These are phyloP conservation scores for Globisporangium ultimum DNA, from an alignment of 352 stramenopile species.

Conservation along the genomic window DNA sequence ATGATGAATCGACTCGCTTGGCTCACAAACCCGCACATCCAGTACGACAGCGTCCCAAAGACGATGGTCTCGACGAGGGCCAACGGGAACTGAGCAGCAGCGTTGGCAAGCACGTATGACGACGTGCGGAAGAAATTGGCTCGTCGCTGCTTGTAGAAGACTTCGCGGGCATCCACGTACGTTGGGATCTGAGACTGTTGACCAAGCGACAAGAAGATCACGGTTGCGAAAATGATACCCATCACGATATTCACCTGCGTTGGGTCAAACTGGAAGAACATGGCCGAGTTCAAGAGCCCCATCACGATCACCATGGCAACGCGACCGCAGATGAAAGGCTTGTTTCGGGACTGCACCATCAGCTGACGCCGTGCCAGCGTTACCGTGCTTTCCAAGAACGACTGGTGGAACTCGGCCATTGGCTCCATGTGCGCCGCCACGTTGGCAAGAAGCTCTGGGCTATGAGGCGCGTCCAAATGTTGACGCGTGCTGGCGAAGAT, in stretches of 20 bases:
- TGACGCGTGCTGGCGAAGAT: conserved; percentile 26
- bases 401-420: conserved; percentile 41
- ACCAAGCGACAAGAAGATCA: conserved; percentile 81
- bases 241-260: conserved; percentile 53
- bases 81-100: conserved; percentile 50
- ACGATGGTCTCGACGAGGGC: conserved; percentile 64
- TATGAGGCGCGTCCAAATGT: conserved; percentile 59
- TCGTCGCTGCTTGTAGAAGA: conserved; percentile 89
- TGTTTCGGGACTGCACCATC: conserved; percentile 56
- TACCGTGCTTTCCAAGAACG: conserved; percentile 33
- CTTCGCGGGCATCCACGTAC: conserved; percentile 58
- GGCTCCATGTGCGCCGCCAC: conserved; percentile 42
- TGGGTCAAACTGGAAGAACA: conserved; percentile 53
- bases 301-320: conserved; percentile 49
- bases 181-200: conserved; percentile 73
- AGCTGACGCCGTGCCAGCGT: conserved; percentile 63
- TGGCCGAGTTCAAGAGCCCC: conserved; percentile 38
- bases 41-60: conserved; percentile 88
- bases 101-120: conserved; percentile 70
- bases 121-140: conserved; percentile 86
- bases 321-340: conserved; percentile 43
- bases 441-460: conserved; percentile 87
- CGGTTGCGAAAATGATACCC: conserved; percentile 78
- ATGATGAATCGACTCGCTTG: conserved; percentile 54
- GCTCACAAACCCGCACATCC: conserved; percentile 70